Evolutionary conservation across 2,329 filamentous ascomycete species (phyloP).

Genomic region (Ascosphaera apis): DNA sequence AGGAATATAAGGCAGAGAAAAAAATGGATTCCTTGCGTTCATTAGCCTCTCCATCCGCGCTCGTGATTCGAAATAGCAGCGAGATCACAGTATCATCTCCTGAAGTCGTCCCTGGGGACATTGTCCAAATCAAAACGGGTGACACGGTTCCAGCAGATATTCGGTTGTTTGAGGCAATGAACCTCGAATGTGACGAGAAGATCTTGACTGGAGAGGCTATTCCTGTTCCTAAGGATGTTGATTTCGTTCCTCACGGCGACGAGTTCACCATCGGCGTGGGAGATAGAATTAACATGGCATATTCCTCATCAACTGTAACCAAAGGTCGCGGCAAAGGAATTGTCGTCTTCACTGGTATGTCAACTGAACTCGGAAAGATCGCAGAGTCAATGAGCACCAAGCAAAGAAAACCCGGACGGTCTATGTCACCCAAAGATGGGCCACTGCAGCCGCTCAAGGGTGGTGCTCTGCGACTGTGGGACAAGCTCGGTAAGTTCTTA

Average conservation of each 20-base stretch:
- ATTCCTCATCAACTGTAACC: conserved; percentile 36
- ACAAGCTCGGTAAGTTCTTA: conserved; percentile 30
- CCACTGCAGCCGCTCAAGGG: conserved; percentile 26
- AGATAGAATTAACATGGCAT: conserved; percentile 37
- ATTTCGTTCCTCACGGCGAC: conserved; percentile 10
- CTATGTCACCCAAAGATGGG: conserved; percentile 24
- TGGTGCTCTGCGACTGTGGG: conserved; percentile 23
- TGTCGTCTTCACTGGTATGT: conserved; percentile 36
- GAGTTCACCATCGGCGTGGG: conserved; percentile 24
- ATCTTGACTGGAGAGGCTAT: conserved; percentile 38
- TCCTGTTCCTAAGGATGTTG: conserved; percentile 30
- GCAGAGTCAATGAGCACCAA: conserved; percentile 33
- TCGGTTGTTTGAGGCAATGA: conserved; percentile 35
- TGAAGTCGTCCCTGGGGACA: conserved; percentile 37
- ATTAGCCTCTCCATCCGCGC: conserved; percentile 32
- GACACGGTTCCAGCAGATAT: conserved; percentile 37
- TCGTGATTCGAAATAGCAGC: conserved; percentile 32
- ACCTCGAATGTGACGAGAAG: conserved; percentile 49
- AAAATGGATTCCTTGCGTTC: conserved; percentile 34
- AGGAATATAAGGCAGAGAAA: conserved; percentile 36
- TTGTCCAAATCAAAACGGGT: conserved; percentile 28
- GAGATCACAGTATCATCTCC: conserved; percentile 28
- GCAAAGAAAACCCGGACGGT: conserved; percentile 17
- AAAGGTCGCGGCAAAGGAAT: conserved; percentile 35
- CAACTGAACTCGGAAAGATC: conserved; percentile 38